Evolutionary conservation across 352 stramenopile species (phyloP), one percentile per base, ranked within the genome.

Genomic region (Phytophthora gonapodyides): DNA sequence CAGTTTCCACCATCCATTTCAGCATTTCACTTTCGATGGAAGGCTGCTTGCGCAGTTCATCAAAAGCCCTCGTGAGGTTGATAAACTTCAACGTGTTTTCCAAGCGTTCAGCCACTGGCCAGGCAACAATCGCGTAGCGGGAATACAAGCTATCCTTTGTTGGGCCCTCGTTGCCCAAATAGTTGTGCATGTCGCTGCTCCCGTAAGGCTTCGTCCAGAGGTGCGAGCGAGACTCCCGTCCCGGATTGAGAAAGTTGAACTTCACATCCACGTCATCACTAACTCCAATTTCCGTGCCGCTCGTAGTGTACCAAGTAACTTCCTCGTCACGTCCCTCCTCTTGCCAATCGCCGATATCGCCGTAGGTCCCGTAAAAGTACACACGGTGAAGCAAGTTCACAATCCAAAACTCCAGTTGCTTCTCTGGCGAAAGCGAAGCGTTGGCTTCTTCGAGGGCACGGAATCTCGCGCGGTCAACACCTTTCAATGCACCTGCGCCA

Each of bases 201-300:
- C 56, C 61, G 13, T 54, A 44, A 12, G 61, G 44, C 11, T 64
- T 21, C 6, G 43, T 37, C 67, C 67, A 75, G 2, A 71, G 10
- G 9, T 63, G 40, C 1, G 42, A 43, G 12, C 53, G 17, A 2
- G 56, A 61, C 41, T 64, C 57, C 11, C 59, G 57, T 2, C 43
- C 46, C 1, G 61, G 67, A 45, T 75, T 75, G n/a, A 71, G 34
- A 13, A 73, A 49, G 15, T 72, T 65, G 6, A 57, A n/a, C 3
- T 40, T 51, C 16, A 61, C 41, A 19, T 19, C 2, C 35, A 60
- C 27, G 16, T 40, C 16, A 12, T 57, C 17, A 4, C 41, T 8
- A 35, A 7, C 5, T 16, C 31, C 52, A 44, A 60, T 27, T 7
- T 33, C 31, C 3, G 36, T 36, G 3, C 59, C 59, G 1, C 33